Conservation (phyloP, 1,139 yeast species). For the Pichia sp. region DNA sequence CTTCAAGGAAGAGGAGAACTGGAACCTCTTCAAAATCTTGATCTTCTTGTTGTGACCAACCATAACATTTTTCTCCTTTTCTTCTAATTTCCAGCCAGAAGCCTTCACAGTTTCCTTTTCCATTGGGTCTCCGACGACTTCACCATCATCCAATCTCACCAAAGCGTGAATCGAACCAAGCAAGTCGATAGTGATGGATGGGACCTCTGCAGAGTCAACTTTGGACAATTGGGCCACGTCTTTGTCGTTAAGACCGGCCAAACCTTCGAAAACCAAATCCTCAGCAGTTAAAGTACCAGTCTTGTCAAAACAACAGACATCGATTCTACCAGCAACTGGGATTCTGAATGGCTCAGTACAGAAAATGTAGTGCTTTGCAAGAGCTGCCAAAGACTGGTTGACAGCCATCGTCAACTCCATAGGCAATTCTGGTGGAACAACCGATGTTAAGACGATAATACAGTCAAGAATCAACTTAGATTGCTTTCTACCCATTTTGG, state of each 20-base stretch:
- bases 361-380: conserved; percentile 82
- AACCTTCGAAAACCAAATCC: conserved; percentile 92
- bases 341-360: conserved; percentile 99
- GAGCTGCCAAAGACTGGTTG: conserved; percentile 81
- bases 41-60: conserved; percentile 53
- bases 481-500: conserved; percentile 90
- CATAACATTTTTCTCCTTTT: conserved; percentile 51
- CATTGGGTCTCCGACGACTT: conserved; percentile 98
- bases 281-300: conserved; percentile 98
- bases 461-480: conserved; percentile 92
- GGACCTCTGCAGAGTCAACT: conserved; percentile 49
- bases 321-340: conserved; percentile 96
- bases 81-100: conserved; percentile 77
- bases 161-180: conserved; percentile 96
- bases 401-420: conserved; percentile 99
- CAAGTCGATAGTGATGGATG: conserved; percentile 64
- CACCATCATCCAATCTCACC: conserved; percentile 91
- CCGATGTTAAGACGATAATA: conserved; percentile 92
- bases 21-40: conserved; percentile 86
- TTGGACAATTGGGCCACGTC: conserved; percentile 54
- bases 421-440: conserved; percentile 98
- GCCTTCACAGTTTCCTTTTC: conserved; percentile 93
- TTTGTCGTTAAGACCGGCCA: conserved; percentile 71
- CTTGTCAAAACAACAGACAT: conserved; percentile 96
- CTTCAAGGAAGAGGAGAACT: conserved; percentile 91